These are phyloP conservation scores for Eutypella sp. DNA, from an alignment of 2,329 filamentous ascomycete genomes.

Conservation along the genomic window DNA sequence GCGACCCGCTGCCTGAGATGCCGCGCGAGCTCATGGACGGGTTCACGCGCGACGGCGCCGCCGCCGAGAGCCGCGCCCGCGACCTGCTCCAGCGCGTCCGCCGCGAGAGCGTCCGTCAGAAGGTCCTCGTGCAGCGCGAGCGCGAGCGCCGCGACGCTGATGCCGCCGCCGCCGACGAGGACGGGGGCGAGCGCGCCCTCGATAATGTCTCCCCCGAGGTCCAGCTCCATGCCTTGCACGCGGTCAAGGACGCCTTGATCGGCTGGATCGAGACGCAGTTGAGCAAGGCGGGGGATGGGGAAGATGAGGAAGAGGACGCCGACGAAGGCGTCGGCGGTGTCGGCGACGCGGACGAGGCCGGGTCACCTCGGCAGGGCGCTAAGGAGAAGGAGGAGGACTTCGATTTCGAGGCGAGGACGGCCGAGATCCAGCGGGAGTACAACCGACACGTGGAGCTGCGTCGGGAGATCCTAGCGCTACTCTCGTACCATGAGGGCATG, in stretches of 20 bases:
- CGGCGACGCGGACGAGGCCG: constrained; percentile 8
- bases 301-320: constrained; percentile 19
- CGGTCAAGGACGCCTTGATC: constrained; percentile 56
- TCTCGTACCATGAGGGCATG: constrained; percentile 22
- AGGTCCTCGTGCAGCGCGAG: constrained; percentile 48
- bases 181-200: too few species aligned
- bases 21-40: constrained; percentile 48
- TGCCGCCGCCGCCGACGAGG: too few species aligned
- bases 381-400: constrained; percentile 10
- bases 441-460: constrained; percentile 46
- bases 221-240: constrained; percentile 49
- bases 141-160: constrained; percentile 52
- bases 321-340: constrained; percentile 18
- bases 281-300: constrained; percentile 41
- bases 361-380: constrained; percentile 1
- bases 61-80: constrained; percentile 37
- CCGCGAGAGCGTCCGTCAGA: constrained; percentile 54
- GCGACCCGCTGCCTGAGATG: constrained; percentile 42
- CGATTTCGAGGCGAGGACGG: constrained; percentile 36
- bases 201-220: constrained; percentile 29
- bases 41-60: constrained; percentile 38
- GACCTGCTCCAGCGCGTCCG: constrained; percentile 49
- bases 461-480: constrained; percentile 40
- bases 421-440: constrained; percentile 50
- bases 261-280: constrained; percentile 62